Conservation (phyloP, 805 yeast genomes). For the Ogataea nakhonphanomensis region DNA sequence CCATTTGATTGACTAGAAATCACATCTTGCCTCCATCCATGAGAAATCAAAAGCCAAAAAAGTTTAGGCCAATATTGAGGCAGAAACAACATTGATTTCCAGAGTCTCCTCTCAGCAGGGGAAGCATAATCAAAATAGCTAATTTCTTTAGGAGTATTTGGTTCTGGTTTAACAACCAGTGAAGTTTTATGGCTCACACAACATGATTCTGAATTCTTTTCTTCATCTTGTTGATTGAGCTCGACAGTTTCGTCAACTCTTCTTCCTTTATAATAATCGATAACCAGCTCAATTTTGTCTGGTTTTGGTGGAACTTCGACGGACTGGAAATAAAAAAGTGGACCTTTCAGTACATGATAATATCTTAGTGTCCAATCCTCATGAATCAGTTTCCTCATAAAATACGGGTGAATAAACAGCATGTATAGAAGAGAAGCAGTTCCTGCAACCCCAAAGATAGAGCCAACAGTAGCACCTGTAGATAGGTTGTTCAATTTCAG, state of each 20-base stretch:
- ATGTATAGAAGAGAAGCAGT: constrained; percentile 51
- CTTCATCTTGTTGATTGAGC: neutral
- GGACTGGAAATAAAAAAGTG: constrained; percentile 50
- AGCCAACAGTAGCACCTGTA: constrained; percentile 49
- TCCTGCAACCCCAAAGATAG: constrained; percentile 63
- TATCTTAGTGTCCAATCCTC: constrained; percentile 65
- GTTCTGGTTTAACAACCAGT: neutral
- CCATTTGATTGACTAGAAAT: constrained; percentile 44
- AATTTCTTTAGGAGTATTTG: constrained; percentile 1
- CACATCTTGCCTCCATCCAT: constrained; percentile 66
- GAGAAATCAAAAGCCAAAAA: constrained; percentile 45
- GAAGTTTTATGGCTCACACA: too few relatives aligned
- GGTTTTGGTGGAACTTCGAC: constrained; percentile 68
- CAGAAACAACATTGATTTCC: constrained; percentile 39
- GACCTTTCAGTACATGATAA: constrained; percentile 57
- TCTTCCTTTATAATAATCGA: constrained; percentile 67
- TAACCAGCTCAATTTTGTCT: constrained; percentile 48
- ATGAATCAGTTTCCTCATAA: constrained; percentile 54
- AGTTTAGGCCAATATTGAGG: constrained; percentile 56
- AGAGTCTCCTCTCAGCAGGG: constrained; percentile 23
- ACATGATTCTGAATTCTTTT: too few relatives aligned
- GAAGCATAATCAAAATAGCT: constrained; percentile 10
- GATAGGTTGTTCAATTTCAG: constrained; percentile 54
- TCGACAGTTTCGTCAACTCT: constrained; percentile 23
- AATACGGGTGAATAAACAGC: constrained; percentile 56